These are phyloP conservation scores for Colletotrichum graminicola DNA, from an alignment of 2,329 filamentous ascomycete species.

Conservation along the genomic window DNA sequence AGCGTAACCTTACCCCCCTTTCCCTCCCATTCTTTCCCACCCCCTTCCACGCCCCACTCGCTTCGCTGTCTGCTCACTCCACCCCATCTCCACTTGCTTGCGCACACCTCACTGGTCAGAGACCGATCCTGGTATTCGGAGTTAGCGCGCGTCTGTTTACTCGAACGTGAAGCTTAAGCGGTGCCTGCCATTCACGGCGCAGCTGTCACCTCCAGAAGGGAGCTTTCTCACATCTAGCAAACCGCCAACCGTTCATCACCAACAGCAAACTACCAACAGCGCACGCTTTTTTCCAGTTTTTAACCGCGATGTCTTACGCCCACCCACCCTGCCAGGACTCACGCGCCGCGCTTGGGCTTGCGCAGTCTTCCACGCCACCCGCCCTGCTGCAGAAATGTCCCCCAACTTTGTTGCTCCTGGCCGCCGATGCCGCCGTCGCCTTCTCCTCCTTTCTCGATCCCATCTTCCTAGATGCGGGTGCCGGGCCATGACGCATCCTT, in stretches of 20 bases:
- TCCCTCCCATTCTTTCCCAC: neutral
- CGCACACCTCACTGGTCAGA: constrained; percentile 6
- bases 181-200: constrained; percentile 22
- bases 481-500: constrained; percentile 11
- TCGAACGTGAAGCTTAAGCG: constrained; percentile 30
- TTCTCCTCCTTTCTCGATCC: constrained; percentile 15
- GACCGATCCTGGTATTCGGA: constrained; percentile 7
- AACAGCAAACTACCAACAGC: constrained; percentile 17
- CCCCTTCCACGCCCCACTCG: neutral
- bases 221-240: constrained; percentile 26
- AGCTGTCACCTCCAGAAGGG: constrained; percentile 13
- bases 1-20: neutral
- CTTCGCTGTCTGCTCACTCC: neutral
- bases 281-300: constrained; percentile 6
- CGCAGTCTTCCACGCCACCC: constrained; percentile 24
- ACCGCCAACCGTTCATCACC: constrained; percentile 24
- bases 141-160: constrained; percentile 29
- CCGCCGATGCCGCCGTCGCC: neutral
- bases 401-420: constrained; percentile 27
- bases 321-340: constrained; percentile 8
- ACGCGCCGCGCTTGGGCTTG: constrained; percentile 12
- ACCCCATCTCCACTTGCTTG: neutral
- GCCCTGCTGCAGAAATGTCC: constrained; percentile 27
- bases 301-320: constrained; percentile 30
- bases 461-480: constrained; percentile 25